Base-by-base conservation (phyloP, 495 filamentous ascomycete genomes). In the Bacidia gigantensis region DNA sequence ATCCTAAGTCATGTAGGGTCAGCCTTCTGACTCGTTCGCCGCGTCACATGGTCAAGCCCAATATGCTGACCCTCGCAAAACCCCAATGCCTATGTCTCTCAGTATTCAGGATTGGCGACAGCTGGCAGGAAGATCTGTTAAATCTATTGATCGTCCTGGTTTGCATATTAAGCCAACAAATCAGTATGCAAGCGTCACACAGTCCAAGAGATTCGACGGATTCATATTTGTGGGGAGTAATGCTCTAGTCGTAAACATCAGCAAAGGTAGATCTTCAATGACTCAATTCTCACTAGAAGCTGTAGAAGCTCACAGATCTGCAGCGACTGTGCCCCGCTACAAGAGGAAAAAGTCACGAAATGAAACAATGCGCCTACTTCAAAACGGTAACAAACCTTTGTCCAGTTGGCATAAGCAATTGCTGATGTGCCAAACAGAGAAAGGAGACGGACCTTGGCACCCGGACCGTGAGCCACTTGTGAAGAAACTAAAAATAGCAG, bases 341-440 rank as follows among this genome's bases (percentile, higher is more conserved):
- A 62, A 60, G 14, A 60, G 61, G n/a, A 64, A 70, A 43, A 67
- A 64, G 54, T 74, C 71, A 17, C 54, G 64, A 32, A 71, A 69
- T 40, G 71, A 72, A 26, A 51, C 69, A n/a, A 62, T 65, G 50
- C 63, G 58, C 51, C 51, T 67, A 9, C 53, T 62, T 3, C 49
- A 58, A 21, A 26, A 51, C 18, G 58, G 58, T 60, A 1, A 35
- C 38, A 42, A 51, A 26, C 17, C 24, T n/a, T n/a, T 17, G 29
- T 35, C 14, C 29, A 20, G 25, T 17, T 2, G 2, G 42, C 11
- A 11, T 53, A 17, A 42, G 43, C 25, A 25, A 17, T 21, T 24
- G 40, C 57, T 56, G n/a, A 58, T 11, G 3, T 39, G 29, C 14
- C n/a, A 3, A 0, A 12, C 26, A 61, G 60, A 62, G 26, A 62